A percentile compares a stretch with the other conserved stretches of the same genome.
These are phyloP conservation scores for Nidularia pulvinata DNA, from an alignment of 768 basidiomycete species.

Conservation along the genomic window DNA sequence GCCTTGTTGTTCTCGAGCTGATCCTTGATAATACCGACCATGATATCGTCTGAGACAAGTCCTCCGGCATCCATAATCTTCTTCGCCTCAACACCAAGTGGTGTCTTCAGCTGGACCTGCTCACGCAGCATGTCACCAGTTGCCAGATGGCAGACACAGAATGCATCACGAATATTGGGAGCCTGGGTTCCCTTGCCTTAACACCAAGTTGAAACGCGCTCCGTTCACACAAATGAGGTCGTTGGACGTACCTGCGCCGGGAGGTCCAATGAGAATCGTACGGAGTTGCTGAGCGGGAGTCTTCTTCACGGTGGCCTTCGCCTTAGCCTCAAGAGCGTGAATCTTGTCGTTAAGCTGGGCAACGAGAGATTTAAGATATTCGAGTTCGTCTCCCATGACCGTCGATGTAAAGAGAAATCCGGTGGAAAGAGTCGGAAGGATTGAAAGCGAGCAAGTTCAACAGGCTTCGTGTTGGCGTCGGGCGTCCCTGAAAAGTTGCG, in stretches of 20 bases:
- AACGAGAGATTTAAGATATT: slow-evolving; percentile 94
- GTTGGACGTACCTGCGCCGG: slow-evolving; percentile 82
- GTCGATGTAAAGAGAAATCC: not conserved
- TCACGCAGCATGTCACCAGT: slow-evolving; percentile 99
- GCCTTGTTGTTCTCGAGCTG: slow-evolving; percentile 91
- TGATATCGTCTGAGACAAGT: slow-evolving; percentile 95
- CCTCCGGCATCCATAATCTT: slow-evolving; percentile 97
- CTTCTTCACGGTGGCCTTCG: slow-evolving; percentile 45
- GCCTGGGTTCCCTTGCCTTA: slow-evolving; percentile 99
- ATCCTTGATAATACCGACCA: slow-evolving; percentile 97
- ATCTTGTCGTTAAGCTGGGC: slow-evolving; percentile 93
- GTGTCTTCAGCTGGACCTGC: slow-evolving; percentile 86
- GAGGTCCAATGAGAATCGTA: slow-evolving; percentile 94
- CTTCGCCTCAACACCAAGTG: slow-evolving; percentile 90
- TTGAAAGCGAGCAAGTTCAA: not conserved
- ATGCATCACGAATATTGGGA: slow-evolving; percentile 88
- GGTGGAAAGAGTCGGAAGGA: not conserved
- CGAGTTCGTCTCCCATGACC: slow-evolving; percentile 81
- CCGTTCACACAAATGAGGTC: not conserved
- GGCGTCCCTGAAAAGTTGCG: slow-evolving; percentile 12
- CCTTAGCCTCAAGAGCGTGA: slow-evolving; percentile 66
- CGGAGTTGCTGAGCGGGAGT: slow-evolving; percentile 81
- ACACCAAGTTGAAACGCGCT: slow-evolving; percentile 2
- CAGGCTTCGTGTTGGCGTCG: not conserved
- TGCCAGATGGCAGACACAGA: slow-evolving; percentile 97